phyloP scores from a whole-genome alignment of 305 asterid species.

The Solanum hybrid region DNA sequence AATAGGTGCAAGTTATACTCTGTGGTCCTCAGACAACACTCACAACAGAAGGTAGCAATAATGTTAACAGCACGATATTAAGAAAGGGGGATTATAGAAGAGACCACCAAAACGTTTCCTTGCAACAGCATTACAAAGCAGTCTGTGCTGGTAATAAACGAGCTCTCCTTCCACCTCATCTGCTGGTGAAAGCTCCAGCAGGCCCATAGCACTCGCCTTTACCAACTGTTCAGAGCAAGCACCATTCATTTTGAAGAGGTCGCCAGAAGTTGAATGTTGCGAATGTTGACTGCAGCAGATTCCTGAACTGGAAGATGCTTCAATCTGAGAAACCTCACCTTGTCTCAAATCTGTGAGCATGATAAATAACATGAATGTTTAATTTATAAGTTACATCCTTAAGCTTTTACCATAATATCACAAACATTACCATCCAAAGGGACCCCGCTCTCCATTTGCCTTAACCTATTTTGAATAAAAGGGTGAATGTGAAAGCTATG shows the following conservation, averaged over 20 bases:
- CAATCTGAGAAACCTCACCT: constrained; percentile 49
- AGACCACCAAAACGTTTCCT: constrained; percentile 61
- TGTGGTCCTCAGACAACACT: neutral
- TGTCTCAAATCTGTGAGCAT: constrained; percentile 48
- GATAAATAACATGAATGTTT: constrained; percentile 18
- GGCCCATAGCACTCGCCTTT: constrained; percentile 40
- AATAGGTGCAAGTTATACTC: neutral
- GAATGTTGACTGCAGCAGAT: constrained; percentile 51
- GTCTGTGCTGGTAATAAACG: constrained; percentile 61
- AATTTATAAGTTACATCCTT: neutral
- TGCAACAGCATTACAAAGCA: constrained; percentile 39
- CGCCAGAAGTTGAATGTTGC: constrained; percentile 28
- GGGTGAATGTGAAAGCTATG: constrained; percentile 55
- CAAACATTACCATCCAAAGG: constrained; percentile 21
- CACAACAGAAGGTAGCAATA: neutral
- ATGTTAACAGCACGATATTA: neutral
- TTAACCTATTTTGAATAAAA: constrained; percentile 39
- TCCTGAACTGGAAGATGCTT: constrained; percentile 79
- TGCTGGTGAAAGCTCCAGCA: constrained; percentile 57
- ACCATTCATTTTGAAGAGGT: constrained; percentile 25
- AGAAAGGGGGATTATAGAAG: constrained; percentile 11
- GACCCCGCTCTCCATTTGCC: constrained; percentile 33
- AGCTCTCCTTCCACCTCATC: constrained; percentile 98
- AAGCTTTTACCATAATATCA: constrained; percentile 43
- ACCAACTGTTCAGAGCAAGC: constrained; percentile 42